Base-by-base conservation (phyloP, 1,284 basidiomycete species). In the Rhodotorula sp. region DNA sequence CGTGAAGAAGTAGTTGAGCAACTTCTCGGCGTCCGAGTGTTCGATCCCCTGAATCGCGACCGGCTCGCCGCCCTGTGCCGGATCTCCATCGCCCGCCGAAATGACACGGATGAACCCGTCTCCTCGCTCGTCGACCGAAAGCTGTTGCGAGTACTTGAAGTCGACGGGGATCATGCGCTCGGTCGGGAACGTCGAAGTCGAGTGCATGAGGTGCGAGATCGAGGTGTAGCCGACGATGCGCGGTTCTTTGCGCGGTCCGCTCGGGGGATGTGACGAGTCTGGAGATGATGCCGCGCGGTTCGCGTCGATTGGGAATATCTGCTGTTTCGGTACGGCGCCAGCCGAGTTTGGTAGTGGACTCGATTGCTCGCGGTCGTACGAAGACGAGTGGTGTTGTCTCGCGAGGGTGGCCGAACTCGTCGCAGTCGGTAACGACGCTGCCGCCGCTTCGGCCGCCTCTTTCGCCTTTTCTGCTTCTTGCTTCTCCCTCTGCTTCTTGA, bases 51-150 rank as follows among this genome's bases (percentile, higher is more conserved):
- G 71, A 19, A 77, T 68, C 62, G 73, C 71, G 10, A 74, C 67
- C 10, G 66, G 67, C 26, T 55, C 69, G 31, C 70, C 71, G 52
- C 60, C 66, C 28, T 63, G 62, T 3, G 54, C 34, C n/a, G 63
- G 66, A 28, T 76, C 72, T 8, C 66, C 75, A 38, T 74, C 75
- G 3, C 75, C 75, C 21, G 65, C 61, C 56, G 72, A 72, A 18
- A 75, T 64, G 54, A 98, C 89, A 66, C 89, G 87, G 78, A 99
- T 94, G 73, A 95, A 84, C 1, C 94, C 95, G 74, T 95, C 90
- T 16, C 92, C 93, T 21, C 82, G 81, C 45, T 86, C 86, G 68
- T 88, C 86, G 73, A 88, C 87, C 62, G 79, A 78, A 43, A 82
- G 79, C 3, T 80, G 79, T 73, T 82, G 81, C 28, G 78, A 77